These are phyloP conservation scores for Cyberlindnera maritima DNA, from an alignment of 805 yeast genomes.

Conservation along the genomic window DNA sequence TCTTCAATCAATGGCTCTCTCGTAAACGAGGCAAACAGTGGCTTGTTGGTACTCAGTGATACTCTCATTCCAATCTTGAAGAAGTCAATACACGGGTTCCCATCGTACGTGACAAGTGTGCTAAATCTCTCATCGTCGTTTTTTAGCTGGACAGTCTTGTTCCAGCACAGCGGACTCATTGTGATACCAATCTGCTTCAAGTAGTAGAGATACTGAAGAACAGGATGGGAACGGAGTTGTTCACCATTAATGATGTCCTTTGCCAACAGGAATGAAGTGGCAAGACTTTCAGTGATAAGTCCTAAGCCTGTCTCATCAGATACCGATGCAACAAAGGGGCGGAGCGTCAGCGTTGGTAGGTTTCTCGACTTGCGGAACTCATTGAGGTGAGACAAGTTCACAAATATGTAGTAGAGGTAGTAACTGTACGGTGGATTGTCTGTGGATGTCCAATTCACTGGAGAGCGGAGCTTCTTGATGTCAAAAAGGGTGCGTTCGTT, in stretches of 20 bases:
- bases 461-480: slow-evolving; percentile 20
- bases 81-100: slow-evolving; percentile 25
- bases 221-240: slow-evolving; percentile 22
- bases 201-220: slow-evolving; percentile 26
- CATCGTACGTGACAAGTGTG: slow-evolving; percentile 17
- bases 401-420: slow-evolving; percentile 35
- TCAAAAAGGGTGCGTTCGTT: slow-evolving; percentile 22
- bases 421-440: slow-evolving; percentile 40
- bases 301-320: slow-evolving; percentile 26
- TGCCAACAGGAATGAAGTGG: slow-evolving; percentile 24
- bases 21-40: slow-evolving; percentile 26
- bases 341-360: slow-evolving; percentile 18
- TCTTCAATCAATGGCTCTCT: slow-evolving; percentile 31
- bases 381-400: slow-evolving; percentile 24
- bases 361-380: slow-evolving; percentile 18
- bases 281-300: slow-evolving; percentile 25
- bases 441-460: slow-evolving; percentile 32
- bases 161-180: slow-evolving; percentile 30
- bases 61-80: slow-evolving; percentile 27
- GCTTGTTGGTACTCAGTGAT: slow-evolving; percentile 26
- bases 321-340: slow-evolving; percentile 26
- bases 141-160: slow-evolving; percentile 23
- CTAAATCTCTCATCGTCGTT: slow-evolving; percentile 25
- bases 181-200: slow-evolving; percentile 30
- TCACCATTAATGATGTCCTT: slow-evolving; percentile 28